These are phyloP conservation scores for Fulvia fulva DNA, from an alignment of 2,329 filamentous ascomycete genomes.

Conservation along the genomic window DNA sequence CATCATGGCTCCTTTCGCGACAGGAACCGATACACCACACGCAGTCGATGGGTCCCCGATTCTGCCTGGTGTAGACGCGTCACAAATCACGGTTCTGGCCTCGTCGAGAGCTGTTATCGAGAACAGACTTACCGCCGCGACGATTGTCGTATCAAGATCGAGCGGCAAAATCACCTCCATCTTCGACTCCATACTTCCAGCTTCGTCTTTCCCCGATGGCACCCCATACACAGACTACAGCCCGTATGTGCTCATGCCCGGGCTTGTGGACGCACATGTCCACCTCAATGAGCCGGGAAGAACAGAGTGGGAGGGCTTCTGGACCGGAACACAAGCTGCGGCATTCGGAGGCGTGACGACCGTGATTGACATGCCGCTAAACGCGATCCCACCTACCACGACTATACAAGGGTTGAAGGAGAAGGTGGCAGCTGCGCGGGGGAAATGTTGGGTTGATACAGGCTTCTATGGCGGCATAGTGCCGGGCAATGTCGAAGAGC, in stretches of 20 bases:
- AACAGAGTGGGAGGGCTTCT: conserved; percentile 98
- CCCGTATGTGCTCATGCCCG: conserved; percentile 79
- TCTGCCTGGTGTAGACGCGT: conserved; percentile 14
- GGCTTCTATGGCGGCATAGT: conserved; percentile 95
- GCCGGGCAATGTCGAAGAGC: conserved; percentile 76
- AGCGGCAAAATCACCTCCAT: conserved; percentile 84
- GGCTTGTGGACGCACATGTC: conserved; percentile 93
- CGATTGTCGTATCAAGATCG: conserved; percentile 69
- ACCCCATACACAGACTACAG: conserved; percentile 79
- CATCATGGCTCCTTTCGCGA: conserved; percentile 31
- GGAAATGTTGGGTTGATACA: conserved; percentile 97
- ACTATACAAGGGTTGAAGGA: conserved; percentile 76
- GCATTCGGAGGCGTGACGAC: conserved; percentile 96
- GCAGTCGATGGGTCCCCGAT: conserved; percentile 16
- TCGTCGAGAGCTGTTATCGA: conserved; percentile 81
- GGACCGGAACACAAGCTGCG: conserved; percentile 87
- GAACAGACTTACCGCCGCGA: conserved; percentile 73
- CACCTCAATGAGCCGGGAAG: conserved; percentile 95
- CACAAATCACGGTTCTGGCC: conserved; percentile 66
- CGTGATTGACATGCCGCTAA: conserved; percentile 95
- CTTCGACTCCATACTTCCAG: conserved; percentile 68
- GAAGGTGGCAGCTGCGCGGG: conserved; percentile 78
- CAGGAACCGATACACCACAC: conserved; percentile 27
- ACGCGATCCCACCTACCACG: conserved; percentile 93
- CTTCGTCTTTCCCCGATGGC: conserved; percentile 66